Evolutionary conservation across 2,329 filamentous ascomycete genomes (phyloP), one percentile per base, ranked within the genome.

Genomic region (Fusarium papillatum): DNA sequence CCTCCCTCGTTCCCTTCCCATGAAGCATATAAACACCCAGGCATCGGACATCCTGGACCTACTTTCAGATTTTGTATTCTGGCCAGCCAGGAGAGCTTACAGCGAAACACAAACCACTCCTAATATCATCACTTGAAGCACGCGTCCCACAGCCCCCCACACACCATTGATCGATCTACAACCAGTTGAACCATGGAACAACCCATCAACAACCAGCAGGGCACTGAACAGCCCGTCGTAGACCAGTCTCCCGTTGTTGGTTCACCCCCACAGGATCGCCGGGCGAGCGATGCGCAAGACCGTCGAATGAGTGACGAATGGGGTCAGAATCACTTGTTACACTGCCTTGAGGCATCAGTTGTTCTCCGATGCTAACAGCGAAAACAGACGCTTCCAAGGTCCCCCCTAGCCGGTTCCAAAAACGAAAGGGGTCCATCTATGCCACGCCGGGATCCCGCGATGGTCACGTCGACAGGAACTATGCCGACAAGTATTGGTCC

Each of bases 401-500:
- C 0, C 90, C 90, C 2, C 92, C 92, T 13, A 92, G 89, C 73
- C 90, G 90, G 59, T 93, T 94, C 85, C 92, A 94, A 83, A 93
- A 93, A 84, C 90, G 90, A 80, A 91, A 92, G 83, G 92, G 92
- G 67, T 93, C 90, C 80, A 92, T 93, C 83, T 93, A 91, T 81
- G 90, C 91, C 59, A 94, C 92, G 11, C 92, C 90, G 4, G 86
- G 86, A 78, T 92, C 90, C 29, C 89, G 92, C 70, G 92, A 94
- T 81, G 91, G 91, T 22, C 91, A 93, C 80, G 85, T 93, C 64
- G 89, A 91, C 78, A 87, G 86, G 70, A 91, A 91, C 81, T 89
- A 89, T 66, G 87, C 88, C 74, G 85, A 89, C 77, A 89, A 90
- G 74, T 93, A 91, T 82, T 89, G 91, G 81, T 89, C 91, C 72